A percentile compares a stretch with the other conserved stretches of the same genome.
Evolutionary conservation across 495 filamentous ascomycete genomes (phyloP).

Genomic region (Trichoderma parareesei): DNA sequence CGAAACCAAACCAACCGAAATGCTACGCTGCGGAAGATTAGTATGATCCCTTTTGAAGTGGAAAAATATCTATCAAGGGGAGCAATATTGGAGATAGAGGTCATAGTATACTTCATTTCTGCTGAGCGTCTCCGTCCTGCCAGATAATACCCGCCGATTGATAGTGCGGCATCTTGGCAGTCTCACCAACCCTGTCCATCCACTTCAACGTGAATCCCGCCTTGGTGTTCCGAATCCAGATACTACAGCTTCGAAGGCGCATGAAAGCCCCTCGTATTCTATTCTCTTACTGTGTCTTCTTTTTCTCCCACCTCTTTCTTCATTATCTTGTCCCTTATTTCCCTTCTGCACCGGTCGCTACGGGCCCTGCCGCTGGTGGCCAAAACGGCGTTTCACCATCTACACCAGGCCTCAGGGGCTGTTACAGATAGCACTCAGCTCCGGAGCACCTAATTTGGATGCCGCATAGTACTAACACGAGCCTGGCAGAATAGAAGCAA

Average conservation of each 20-base stretch:
- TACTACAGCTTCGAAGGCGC: not conserved
- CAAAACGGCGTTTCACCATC: not conserved
- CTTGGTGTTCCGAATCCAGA: not conserved
- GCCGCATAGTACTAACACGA: not conserved
- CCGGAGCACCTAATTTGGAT: not conserved
- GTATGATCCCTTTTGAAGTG: too few species aligned
- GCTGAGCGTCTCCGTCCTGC: not conserved
- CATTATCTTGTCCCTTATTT: too few species aligned
- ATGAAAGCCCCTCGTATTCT: not conserved
- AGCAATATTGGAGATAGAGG: too few species aligned
- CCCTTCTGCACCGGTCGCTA: not conserved
- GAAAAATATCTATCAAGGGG: too few species aligned
- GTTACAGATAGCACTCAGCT: not conserved
- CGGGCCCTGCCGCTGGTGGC: not conserved
- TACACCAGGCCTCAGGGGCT: not conserved
- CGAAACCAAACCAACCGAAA: not conserved
- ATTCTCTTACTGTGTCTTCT: too few species aligned
- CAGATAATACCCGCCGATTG: slow-evolving; percentile 1
- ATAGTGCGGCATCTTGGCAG: slow-evolving; percentile 8
- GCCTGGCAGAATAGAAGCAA: not conserved
- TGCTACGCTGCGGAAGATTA: not conserved
- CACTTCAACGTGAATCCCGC: not conserved
- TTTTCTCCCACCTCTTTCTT: too few species aligned
- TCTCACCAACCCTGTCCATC: slow-evolving; percentile 2
- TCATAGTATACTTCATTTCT: too few species aligned